Base-by-base conservation (phyloP, 225 moss, liverwort and hornwort genomes). In the Bryum argenteum region DNA sequence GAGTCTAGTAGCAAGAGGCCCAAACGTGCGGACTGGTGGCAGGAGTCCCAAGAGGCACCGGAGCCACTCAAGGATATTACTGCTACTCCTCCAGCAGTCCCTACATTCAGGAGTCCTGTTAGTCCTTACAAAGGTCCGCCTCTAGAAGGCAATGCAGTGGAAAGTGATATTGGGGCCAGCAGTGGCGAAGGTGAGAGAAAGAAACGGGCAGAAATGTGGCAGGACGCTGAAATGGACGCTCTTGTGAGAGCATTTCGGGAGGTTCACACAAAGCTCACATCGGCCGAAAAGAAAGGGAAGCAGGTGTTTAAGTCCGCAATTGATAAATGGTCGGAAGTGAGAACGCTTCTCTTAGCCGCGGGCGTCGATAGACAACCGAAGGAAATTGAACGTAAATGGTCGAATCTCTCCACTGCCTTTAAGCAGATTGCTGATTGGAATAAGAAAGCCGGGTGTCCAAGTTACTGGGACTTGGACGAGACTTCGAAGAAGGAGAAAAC, bases 341-440 rank as follows among this genome's bases (percentile, higher is more conserved):
- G 75, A 51, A 75, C 74, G 26, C 77, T 84, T 56, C 78, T 84
- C 14, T 48, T 80, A 11, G 65, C 67, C 43, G 74, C 70, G 17
- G 84, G 84, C 26, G 84, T 84, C 28, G 84, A 84, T 54, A 75
- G 84, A 75, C 84, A 84, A 54, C 80, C 81, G 19, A 84, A 84
- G 62, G 81, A 84, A 75, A 84, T 84, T 13, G 84, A 84, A 59
- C 80, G 84, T 23, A 84, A 84, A 52, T 81, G 84, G 84, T 84
- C 81, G 4, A 84, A 84, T 47, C 75, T 84, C 45, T 84, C 84
- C 19, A 84, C 84, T 58, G 84, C 81, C 17, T 84, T 80, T 39
- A 84, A 84, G 75, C 84, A 84, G 74, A 84, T 84, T 64, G 80
- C 81, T 3, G 84, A 84, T 44, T 84, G 84, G 84, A 84, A 84